A percentile compares a stretch with the other conserved stretches of the same genome.
Conservation (phyloP, 805 yeast species). For the Saccharomyces paradoxus region DNA sequence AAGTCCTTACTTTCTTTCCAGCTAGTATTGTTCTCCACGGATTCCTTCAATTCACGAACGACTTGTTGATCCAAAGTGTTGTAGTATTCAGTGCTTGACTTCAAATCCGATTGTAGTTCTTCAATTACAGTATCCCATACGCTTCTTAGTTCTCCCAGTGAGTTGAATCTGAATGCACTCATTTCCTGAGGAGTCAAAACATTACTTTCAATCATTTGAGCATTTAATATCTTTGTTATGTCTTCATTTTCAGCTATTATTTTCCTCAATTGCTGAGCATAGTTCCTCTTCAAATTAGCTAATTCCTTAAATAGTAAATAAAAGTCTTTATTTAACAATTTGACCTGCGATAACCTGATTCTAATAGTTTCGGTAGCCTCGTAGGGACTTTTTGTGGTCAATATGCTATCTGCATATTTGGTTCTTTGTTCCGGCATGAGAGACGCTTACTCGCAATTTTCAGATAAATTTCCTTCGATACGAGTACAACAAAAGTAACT, state of each 20-base stretch:
- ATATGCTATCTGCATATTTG: slow-evolving; percentile 34
- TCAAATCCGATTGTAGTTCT: slow-evolving; percentile 40
- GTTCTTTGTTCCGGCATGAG: slow-evolving; percentile 26
- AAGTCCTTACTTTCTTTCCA: slow-evolving; percentile 47
- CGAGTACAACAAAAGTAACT: neutral
- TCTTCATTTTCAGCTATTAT: slow-evolving; percentile 28
- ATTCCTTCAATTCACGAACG: slow-evolving; percentile 45
- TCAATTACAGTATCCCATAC: slow-evolving; percentile 39
- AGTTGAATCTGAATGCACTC: slow-evolving; percentile 43
- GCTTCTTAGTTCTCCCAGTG: slow-evolving; percentile 37
- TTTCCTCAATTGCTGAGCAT: slow-evolving; percentile 40
- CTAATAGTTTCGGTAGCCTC: slow-evolving; percentile 54
- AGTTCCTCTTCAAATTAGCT: slow-evolving; percentile 39
- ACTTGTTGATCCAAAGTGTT: slow-evolving; percentile 45
- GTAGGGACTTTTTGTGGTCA: slow-evolving; percentile 42
- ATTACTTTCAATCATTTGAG: slow-evolving; percentile 32
- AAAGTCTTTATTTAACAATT: slow-evolving; percentile 49
- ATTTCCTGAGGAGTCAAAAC: slow-evolving; percentile 38
- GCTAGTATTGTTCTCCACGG: slow-evolving; percentile 44
- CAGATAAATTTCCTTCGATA: neutral
- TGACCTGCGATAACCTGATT: slow-evolving; percentile 48
- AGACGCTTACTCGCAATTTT: neutral
- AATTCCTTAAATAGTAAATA: slow-evolving; percentile 54
- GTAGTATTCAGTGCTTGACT: slow-evolving; percentile 42
- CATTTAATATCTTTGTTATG: slow-evolving; percentile 28